phyloP scores from a whole-genome alignment of 2,329 filamentous ascomycete species.

The Phialocephala sp. region DNA sequence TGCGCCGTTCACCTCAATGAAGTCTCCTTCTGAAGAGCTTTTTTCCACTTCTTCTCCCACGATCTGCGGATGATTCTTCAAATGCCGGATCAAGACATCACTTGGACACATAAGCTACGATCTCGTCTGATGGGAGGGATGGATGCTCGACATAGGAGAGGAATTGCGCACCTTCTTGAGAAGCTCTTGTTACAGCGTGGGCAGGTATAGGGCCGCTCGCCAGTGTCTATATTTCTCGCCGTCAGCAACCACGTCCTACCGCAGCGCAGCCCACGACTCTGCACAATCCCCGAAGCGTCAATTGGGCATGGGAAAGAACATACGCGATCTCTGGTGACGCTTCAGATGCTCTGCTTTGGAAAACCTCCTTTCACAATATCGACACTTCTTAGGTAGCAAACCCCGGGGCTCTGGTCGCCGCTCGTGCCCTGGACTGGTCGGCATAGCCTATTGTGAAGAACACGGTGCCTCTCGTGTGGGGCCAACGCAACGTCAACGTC shows the following conservation, averaged over 20 bases:
- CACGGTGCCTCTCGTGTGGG: conserved; percentile 18
- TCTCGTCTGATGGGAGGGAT: conserved; percentile 38
- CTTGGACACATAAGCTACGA: conserved; percentile 24
- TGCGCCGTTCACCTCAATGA: conserved; percentile 25
- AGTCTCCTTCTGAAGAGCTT: conserved; percentile 29
- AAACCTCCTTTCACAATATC: conserved; percentile 58
- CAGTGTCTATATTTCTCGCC: conserved; percentile 50
- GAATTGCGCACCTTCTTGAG: conserved; percentile 53
- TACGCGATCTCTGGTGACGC: conserved; percentile 60
- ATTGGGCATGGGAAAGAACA: conserved; percentile 36
- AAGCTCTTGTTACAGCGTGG: conserved; percentile 59
- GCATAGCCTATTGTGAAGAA: conserved; percentile 18
- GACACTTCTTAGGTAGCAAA: conserved; percentile 49
- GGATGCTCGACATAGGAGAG: conserved; percentile 42
- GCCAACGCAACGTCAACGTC: conserved; percentile 5
- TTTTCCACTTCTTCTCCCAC: conserved; percentile 31
- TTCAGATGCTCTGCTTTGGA: conserved; percentile 62
- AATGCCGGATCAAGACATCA: conserved; percentile 38
- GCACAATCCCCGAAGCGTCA: conserved; percentile 11
- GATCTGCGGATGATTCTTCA: conserved; percentile 36
- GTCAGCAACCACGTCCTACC: conserved; percentile 32
- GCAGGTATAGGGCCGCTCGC: conserved; percentile 60
- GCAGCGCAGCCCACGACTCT: neutral
- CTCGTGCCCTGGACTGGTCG: conserved; percentile 23
- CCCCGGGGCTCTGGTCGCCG: conserved; percentile 23